Percentiles rank a stretch among this genome's conserved stretches.
These are phyloP conservation scores for Nitzschia inconspicua DNA, from an alignment of 108 stramenopile genomes.

Conservation along the genomic window DNA sequence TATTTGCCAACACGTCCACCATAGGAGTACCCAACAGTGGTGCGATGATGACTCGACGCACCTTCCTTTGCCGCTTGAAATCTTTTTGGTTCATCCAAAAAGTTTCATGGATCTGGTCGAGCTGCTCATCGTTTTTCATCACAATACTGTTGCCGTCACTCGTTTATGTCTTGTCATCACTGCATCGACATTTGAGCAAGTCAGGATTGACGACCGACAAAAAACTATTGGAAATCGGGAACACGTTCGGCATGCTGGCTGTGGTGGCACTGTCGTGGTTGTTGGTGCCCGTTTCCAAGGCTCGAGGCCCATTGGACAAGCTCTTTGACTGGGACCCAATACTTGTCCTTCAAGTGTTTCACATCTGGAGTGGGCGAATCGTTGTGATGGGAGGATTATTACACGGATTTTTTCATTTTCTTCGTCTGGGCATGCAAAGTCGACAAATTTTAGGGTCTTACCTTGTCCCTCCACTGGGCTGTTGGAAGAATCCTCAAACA, in stretches of 20 bases:
- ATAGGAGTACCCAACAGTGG: too few relatives aligned
- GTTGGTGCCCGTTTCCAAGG: conserved; percentile 44
- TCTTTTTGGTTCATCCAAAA: too few relatives aligned
- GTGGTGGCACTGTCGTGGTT: conserved; percentile 32
- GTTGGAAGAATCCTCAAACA: conserved; percentile 32
- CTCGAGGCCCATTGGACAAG: conserved; percentile 31
- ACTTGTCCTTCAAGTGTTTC: conserved; percentile 16
- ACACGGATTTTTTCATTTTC: conserved; percentile 45
- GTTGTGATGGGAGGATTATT: conserved; percentile 22
- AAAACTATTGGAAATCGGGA: conserved; percentile 23
- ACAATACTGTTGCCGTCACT: conserved; percentile 24
- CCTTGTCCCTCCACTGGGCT: conserved; percentile 33
- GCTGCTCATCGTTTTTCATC: too few relatives aligned
- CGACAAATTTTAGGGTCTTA: conserved; percentile 17
- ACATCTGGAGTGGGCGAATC: conserved; percentile 51
- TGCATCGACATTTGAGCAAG: conserved; percentile 17
- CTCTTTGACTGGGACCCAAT: conserved; percentile 42
- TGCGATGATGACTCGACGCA: too few relatives aligned
- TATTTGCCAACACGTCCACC: conserved; percentile 2
- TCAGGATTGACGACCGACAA: conserved; percentile 2
- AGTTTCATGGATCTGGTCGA: too few relatives aligned
- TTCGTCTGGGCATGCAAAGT: conserved; percentile 21
- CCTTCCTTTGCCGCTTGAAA: too few relatives aligned
- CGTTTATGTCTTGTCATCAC: conserved; percentile 6
- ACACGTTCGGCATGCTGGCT: conserved; percentile 50